Evolutionary conservation across 1,284 basidiomycete genomes (phyloP).

Genomic region (Cerioporus squamosus): DNA sequence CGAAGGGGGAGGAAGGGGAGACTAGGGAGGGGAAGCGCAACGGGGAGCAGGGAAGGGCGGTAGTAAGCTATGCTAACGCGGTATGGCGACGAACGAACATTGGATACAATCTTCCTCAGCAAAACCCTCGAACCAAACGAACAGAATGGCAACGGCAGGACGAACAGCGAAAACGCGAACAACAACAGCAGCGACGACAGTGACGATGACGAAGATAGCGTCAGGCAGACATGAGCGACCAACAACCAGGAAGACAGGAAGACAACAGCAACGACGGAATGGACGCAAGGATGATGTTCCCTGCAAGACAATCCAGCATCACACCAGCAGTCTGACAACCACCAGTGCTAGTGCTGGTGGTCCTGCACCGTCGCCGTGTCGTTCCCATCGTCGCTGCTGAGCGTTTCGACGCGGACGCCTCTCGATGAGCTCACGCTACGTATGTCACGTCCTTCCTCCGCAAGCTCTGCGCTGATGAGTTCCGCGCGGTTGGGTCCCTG

Average conservation of each 20-base stretch:
- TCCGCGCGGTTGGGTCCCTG: constrained; percentile 30
- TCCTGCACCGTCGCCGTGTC: constrained; percentile 57
- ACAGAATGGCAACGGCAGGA: constrained; percentile 16
- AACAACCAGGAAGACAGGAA: background rate
- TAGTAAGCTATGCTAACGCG: constrained; percentile 9
- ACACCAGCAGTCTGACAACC: background rate
- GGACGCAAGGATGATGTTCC: background rate
- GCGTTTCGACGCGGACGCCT: constrained; percentile 75
- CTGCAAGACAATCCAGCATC: background rate
- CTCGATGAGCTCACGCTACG: constrained; percentile 78
- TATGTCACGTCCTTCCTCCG: constrained; percentile 83
- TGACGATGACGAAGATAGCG: background rate
- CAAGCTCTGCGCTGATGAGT: constrained; percentile 69
- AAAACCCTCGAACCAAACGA: constrained; percentile 7
- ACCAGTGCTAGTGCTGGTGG: constrained; percentile 40
- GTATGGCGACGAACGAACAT: constrained; percentile 3
- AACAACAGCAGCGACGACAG: constrained; percentile 7
- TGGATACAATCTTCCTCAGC: background rate
- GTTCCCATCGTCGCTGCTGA: constrained; percentile 57
- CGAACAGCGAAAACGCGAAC: constrained; percentile 4
- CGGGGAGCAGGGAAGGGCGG: constrained; percentile 5
- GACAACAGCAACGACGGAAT: background rate
- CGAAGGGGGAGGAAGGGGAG: constrained; percentile 16
- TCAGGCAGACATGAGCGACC: background rate
- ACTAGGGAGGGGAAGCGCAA: constrained; percentile 7